Evolutionary conservation across 768 basidiomycete species (phyloP).

Genomic region (Podaxis carcinomalis): DNA sequence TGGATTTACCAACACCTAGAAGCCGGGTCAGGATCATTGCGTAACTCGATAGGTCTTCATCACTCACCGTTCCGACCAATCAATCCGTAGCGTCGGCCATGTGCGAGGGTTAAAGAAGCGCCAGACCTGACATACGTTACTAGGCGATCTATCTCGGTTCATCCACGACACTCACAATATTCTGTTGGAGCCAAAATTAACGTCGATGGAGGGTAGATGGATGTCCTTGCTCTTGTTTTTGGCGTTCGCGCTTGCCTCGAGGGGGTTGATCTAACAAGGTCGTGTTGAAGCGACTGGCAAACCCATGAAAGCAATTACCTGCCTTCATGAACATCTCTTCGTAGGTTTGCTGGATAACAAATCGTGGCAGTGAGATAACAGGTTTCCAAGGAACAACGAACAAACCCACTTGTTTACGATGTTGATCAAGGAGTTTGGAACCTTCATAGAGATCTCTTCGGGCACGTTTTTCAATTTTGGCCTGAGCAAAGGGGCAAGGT

Average conservation of each 20-base stretch:
- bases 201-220: constrained; percentile 91
- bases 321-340: constrained; percentile 99
- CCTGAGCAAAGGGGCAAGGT: constrained; percentile 37
- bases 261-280: constrained; percentile 72
- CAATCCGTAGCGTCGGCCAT: constrained; percentile 87
- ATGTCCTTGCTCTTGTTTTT: constrained; percentile 99
- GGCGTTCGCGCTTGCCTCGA: constrained; percentile 69
- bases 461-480: constrained; percentile 96
- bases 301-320: background rate
- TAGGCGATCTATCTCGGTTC: background rate
- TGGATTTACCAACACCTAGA: constrained; percentile 94
- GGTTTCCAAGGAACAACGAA: background rate
- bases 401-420: constrained; percentile 73
- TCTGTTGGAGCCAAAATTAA: constrained; percentile 92
- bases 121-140: constrained; percentile 51
- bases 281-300: background rate
- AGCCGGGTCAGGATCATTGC: background rate
- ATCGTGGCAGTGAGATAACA: constrained; percentile 4
- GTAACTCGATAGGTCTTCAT: background rate
- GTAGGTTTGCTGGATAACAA: constrained; percentile 73
- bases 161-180: constrained; percentile 56
- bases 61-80: constrained; percentile 81
- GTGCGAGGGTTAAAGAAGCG: constrained; percentile 81
- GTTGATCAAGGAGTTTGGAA: constrained; percentile 89
- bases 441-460: constrained; percentile 91